Percentiles rank a stretch among this genome's conserved stretches.
These are phyloP conservation scores for Penicillium chermesinum DNA, from an alignment of 495 filamentous ascomycete genomes.

Conservation along the genomic window DNA sequence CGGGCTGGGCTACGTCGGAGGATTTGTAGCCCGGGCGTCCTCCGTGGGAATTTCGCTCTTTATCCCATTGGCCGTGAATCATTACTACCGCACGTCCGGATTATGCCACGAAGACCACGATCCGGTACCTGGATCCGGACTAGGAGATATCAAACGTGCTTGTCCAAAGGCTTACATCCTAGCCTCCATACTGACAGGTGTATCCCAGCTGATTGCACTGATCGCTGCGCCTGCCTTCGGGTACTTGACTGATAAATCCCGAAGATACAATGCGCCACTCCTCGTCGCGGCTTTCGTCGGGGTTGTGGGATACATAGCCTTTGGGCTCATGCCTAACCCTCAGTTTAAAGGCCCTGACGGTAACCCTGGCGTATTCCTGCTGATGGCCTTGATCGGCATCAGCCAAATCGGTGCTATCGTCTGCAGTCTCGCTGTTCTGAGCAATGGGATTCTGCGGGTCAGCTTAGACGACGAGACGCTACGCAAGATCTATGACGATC, in stretches of 20 bases:
- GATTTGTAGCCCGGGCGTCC: conserved; percentile 93
- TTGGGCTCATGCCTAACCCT: conserved; percentile 66
- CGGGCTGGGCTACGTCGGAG: conserved; percentile 82
- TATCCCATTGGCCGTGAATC: conserved; percentile 85
- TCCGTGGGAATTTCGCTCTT: conserved; percentile 93
- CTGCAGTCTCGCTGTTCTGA: conserved; percentile 80
- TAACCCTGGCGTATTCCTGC: conserved; percentile 61
- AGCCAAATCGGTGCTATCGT: conserved; percentile 96
- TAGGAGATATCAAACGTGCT: conserved; percentile 65
- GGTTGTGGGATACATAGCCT: conserved; percentile 66
- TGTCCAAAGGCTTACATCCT: conserved; percentile 82
- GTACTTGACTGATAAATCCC: conserved; percentile 60
- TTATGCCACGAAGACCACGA: conserved; percentile 62
- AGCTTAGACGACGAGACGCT: conserved; percentile 33
- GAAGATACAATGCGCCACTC: conserved; percentile 65
- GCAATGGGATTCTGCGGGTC: conserved; percentile 61
- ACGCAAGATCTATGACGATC: conserved; percentile 26
- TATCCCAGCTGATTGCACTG: conserved; percentile 80
- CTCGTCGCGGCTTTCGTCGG: conserved; percentile 65
- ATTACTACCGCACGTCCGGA: conserved; percentile 78
- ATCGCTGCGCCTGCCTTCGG: conserved; percentile 84
- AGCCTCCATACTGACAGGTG: conserved; percentile 77
- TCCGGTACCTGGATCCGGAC: conserved; percentile 43
- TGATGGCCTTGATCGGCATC: conserved; percentile 74
- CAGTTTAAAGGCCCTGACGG: conserved; percentile 56